Conservation (phyloP, 495 filamentous ascomycete genomes). For the Penicillium psychrofluorescens region DNA sequence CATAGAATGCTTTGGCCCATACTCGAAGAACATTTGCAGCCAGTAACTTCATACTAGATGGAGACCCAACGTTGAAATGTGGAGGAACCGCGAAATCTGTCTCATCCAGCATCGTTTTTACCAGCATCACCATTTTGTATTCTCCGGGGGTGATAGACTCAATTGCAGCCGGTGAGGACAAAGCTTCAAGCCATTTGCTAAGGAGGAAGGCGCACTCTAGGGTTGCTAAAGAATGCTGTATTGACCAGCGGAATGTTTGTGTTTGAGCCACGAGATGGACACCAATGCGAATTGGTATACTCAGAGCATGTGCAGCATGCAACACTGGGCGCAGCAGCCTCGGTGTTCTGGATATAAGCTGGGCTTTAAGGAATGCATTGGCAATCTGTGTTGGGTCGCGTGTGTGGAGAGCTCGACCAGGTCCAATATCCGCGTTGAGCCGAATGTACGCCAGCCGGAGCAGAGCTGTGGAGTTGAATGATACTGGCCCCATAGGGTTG, state of each 20-base stretch:
- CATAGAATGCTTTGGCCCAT: too few species aligned
- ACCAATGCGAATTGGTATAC: conserved; percentile 28
- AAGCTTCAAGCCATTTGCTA: conserved; percentile 22
- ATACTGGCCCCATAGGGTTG: conserved; percentile 19
- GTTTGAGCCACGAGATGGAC: conserved; percentile 19
- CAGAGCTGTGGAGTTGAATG: conserved; percentile 27
- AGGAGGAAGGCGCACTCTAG: conserved; percentile 28
- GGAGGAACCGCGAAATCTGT: too few species aligned
- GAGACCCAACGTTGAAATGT: too few species aligned
- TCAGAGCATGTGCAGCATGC: conserved; percentile 28
- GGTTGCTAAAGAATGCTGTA: conserved; percentile 26
- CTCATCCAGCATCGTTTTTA: too few species aligned
- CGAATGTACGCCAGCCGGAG: conserved; percentile 34
- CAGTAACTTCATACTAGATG: too few species aligned
- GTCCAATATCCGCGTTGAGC: conserved; percentile 19
- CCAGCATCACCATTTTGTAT: too few species aligned
- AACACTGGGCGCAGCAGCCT: conserved; percentile 20
- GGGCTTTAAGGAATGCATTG: conserved; percentile 3
- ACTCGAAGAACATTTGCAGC: too few species aligned
- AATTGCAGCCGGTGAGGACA: too few species aligned
- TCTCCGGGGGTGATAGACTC: too few species aligned
- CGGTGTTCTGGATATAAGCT: conserved; percentile 4
- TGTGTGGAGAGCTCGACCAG: conserved; percentile 24
- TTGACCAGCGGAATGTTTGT: conserved; percentile 23
- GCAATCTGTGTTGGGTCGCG: conserved; percentile 11